Percentiles rank a stretch among this genome's conserved stretches.
Evolutionary conservation across 2,329 filamentous ascomycete genomes (phyloP).

Genomic region (Aspergillus latus): DNA sequence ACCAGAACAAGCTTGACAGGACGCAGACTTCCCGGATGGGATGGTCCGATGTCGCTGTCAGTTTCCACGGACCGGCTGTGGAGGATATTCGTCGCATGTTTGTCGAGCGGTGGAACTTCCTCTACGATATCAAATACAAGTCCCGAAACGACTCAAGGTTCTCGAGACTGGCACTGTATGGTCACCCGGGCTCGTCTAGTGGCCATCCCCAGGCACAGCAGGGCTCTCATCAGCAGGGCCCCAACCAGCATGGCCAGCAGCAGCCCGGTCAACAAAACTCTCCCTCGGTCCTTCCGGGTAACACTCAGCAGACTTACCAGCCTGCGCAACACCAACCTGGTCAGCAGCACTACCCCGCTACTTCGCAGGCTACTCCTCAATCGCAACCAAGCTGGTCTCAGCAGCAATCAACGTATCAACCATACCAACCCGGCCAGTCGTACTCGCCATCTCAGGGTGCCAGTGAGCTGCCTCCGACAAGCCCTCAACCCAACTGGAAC

Average conservation of each 20-base stretch:
- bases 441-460: background rate
- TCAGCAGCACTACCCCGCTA: background rate
- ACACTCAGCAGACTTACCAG: background rate
- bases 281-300: background rate
- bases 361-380: background rate
- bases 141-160: slow-evolving; percentile 56
- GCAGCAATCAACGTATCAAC: background rate
- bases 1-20: slow-evolving; percentile 83
- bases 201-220: slow-evolving; percentile 17
- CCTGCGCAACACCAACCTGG: background rate
- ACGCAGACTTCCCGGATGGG: slow-evolving; percentile 82
- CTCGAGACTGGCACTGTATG: slow-evolving; percentile 36
- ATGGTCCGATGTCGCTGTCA: slow-evolving; percentile 84
- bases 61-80: slow-evolving; percentile 71
- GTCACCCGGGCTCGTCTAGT: slow-evolving; percentile 29
- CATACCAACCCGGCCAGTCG: background rate
- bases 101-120: slow-evolving; percentile 86
- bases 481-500: slow-evolving; percentile 1
- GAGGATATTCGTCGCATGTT: slow-evolving; percentile 77
- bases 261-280: background rate
- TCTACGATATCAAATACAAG: slow-evolving; percentile 78
- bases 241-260: background rate
- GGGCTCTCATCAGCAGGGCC: background rate
- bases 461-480: background rate
- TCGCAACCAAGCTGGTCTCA: background rate